Evolutionary conservation across 257 asterid species (phyloP), one percentile per base, ranked within the genome.

Genomic region (Pogostemon cablin): DNA sequence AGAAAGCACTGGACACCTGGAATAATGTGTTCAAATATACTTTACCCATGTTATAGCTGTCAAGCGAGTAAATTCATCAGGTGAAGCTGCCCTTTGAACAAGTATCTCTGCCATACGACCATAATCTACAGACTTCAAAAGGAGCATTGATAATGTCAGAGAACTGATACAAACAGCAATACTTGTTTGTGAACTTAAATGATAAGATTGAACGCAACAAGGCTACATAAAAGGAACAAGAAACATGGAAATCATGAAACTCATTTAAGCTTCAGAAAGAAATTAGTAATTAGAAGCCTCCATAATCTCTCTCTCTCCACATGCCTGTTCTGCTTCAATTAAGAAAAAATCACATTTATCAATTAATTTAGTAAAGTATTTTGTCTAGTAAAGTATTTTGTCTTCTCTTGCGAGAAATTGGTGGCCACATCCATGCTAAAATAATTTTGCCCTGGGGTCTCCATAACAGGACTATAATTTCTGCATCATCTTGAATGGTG

Each of bases 31-130:
- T 9, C 57, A 58, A 55, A 59, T 49, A 60, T 72, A 60, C 88
- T 74, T 62, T 84, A 92, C 99, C 99, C 99, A 95, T 64, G 95
- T 95, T 72, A 95, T 88, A 69, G 99, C 95, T 71, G 99, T 95
- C 85, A 92, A 70, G 62, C 96, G 86, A 72, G 99, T 95, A 81
- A 92, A 95, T 79, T 92, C 99, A 86, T 95, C 98, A 68, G 83
- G 77, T 17, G 98, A 86, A 81, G 92, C 87, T 62, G 98, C 99
- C 79, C 99, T 88, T 74, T 95, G 96, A 46, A 95, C 97, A 82
- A 95, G 78, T 79, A 95, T 95, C 84, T 95, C 99, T 73, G 98
- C 95, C 99, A 95, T 95, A 81, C 98, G 97, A 75, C 99, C 98
- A 82, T 95, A 95, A 90, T 95, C 99, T 86, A 95, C 99, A 81